Base-by-base conservation (phyloP, 768 basidiomycete species). In the Rhodosporidiobolus odoratus region DNA sequence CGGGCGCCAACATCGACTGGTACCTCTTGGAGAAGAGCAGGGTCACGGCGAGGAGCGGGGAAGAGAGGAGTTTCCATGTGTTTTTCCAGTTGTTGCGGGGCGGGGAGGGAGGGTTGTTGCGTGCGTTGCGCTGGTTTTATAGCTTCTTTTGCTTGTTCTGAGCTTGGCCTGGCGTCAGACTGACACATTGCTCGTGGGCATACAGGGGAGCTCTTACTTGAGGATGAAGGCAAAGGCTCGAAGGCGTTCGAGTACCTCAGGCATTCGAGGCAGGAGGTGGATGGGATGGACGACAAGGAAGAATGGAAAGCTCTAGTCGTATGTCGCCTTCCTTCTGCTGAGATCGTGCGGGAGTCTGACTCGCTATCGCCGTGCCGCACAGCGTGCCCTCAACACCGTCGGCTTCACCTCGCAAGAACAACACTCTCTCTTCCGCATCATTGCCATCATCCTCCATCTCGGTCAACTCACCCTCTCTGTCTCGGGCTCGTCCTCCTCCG, bases 1-100 rank as follows among this genome's bases (percentile, higher is more conserved):
- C 93, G 1, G 96, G 96, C 1, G 96, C 96, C 34, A 97, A 93
- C 78, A 92, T 98, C 69, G 94, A 99, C 79, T 98, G 96, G 96
- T 99, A 99, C 79, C 83, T 99, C 38, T 82, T 99, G 66, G 96
- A 99, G 83, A 99, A 99, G 84, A 94, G 92, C 77, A 82, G 96
- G 72, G 95, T 99, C 4, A 91, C 95, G 13, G 86, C 86, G 48
- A 83, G 96, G 62, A 91, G 87, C 71, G 87, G 89, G 68, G 90
- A 89, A 0, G 96, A 99, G 81, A 84, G 96, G 41, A 89, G 86
- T 78, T 99, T 98, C 78, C 96, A 98, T 79, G 91, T 98, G 3
- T 98, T 99, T 80, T 99, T 98, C 79, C 93, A 97, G 81, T 77
- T 98, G 37, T 83, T 99, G 77, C 87, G 87, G 38, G 89, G 90